Percentiles rank a stretch among this genome's conserved stretches.
phyloP scores from a whole-genome alignment of 805 yeast species.

The Helenozyma baotianmanensis region DNA sequence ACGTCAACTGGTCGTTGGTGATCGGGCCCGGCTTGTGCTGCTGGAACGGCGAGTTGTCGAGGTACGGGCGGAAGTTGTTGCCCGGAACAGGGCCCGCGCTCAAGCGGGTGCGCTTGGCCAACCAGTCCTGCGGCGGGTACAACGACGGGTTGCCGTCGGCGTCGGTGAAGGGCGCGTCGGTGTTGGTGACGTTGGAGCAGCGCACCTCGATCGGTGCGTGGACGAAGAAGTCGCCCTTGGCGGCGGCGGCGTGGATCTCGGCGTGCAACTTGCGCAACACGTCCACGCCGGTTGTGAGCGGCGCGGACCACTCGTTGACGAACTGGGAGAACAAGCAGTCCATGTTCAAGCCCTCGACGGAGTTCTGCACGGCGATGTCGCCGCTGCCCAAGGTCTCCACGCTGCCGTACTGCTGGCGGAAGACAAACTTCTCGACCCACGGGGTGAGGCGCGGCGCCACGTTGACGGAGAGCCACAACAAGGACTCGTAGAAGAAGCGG shows the following conservation, averaged over 20 bases:
- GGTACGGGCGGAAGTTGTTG: constrained; percentile 71
- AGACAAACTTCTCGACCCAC: constrained; percentile 76
- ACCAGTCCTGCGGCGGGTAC: constrained; percentile 45
- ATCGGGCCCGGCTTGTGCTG: constrained; percentile 40
- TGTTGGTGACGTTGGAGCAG: constrained; percentile 76
- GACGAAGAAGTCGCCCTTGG: constrained; percentile 63
- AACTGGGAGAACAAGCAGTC: constrained; percentile 92
- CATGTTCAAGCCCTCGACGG: constrained; percentile 88
- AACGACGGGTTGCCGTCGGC: constrained; percentile 33
- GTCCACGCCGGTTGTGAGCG: constrained; percentile 71
- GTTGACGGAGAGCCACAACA: constrained; percentile 76
- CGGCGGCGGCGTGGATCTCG: constrained; percentile 57
- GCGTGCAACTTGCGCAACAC: constrained; percentile 60
- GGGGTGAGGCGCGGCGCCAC: constrained; percentile 78
- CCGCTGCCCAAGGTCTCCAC: constrained; percentile 62
- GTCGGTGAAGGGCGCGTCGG: constrained; percentile 32
- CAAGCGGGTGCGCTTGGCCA: constrained; percentile 44
- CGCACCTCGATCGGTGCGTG: constrained; percentile 96
- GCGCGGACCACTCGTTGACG: constrained; percentile 97
- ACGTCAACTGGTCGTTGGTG: constrained; percentile 72
- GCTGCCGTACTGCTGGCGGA: constrained; percentile 76
- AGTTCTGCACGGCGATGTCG: constrained; percentile 65
- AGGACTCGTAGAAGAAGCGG: constrained; percentile 70
- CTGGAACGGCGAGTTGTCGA: constrained; percentile 69
- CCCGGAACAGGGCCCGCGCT: constrained; percentile 82